Base-by-base conservation (phyloP, 176 grass and related monocot genomes). In the Eremochloa ophiuroides region DNA sequence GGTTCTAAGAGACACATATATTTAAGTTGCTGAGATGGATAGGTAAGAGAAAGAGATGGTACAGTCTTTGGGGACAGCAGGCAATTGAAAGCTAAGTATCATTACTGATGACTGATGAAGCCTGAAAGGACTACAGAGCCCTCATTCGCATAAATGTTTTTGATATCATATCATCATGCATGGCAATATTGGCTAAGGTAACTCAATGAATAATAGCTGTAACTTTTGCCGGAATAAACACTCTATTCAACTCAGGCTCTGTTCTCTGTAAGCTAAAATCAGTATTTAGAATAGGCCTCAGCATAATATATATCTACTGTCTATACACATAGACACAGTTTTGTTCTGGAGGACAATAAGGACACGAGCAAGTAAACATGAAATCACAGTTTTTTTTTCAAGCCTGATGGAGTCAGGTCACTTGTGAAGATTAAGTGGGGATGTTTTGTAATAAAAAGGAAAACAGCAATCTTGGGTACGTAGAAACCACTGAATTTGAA, bases 91-190 rank as follows among this genome's bases (percentile, higher is more conserved):
- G 69, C 42, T 50, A 7, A 59, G 39, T 35, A 59, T 56, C 69
- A 74, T 86, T 66, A 58, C 27, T 59, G 75, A 16, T 78, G 53
- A 38, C n/a, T n/a, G 77, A 20, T 50, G 46, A 80, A 59, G 15
- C 61, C 60, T 67, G 71, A 46, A 38, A 60, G 62, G 69, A 75
- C 73, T 83, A 64, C 22, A 74, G 70, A 74, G 70, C 42, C n/a
- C 44, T 70, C 14, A 41, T 59, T 40, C 47, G 38, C 37, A 34
- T 84, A 80, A 80, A 63, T 87, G 23, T 82, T 82, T 51, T 80
- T 23, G 15, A 13, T 43, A 37, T 37, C 37, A 38, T 38, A 4
- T 6, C 3, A 22, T 37, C 48, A 44, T 53, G 60, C 69, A 43
- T 43, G 34, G 13, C 17, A 66, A 59, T 15, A 40, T 61, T 58